Evolutionary conservation across 2,329 filamentous ascomycete species (phyloP).

Genomic region (Pseudocercospora fijiensis): DNA sequence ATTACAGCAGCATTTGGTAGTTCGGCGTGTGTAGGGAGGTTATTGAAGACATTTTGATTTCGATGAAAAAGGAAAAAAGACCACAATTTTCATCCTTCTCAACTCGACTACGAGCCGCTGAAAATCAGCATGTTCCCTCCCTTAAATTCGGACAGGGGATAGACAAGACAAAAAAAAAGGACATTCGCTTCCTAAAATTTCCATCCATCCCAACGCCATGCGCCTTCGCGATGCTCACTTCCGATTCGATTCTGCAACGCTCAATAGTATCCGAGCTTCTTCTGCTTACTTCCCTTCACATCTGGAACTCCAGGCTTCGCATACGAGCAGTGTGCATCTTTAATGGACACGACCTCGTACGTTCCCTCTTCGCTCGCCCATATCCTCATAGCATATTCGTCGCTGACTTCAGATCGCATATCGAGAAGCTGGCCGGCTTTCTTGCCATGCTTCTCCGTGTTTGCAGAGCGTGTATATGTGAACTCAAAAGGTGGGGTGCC

Average conservation of each 20-base stretch:
- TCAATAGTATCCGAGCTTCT: constrained; percentile 39
- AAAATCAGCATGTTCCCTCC: not conserved
- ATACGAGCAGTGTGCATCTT: constrained; percentile 88
- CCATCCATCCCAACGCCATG: not conserved
- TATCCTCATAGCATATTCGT: constrained; percentile 77
- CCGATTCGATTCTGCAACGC: not conserved
- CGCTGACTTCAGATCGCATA: constrained; percentile 81
- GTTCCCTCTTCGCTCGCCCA: constrained; percentile 90
- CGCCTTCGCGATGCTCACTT: constrained; percentile 5
- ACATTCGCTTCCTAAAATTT: not conserved
- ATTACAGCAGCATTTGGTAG: constrained; percentile 38
- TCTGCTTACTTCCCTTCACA: constrained; percentile 30
- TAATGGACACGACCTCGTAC: constrained; percentile 95
- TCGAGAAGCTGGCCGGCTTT: constrained; percentile 79
- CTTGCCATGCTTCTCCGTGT: constrained; percentile 60
- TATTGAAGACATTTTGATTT: constrained; percentile 19
- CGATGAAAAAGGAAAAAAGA: not conserved
- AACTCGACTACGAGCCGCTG: too few species aligned
- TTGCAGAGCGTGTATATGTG: constrained; percentile 89
- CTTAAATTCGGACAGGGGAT: too few species aligned
- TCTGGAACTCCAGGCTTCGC: constrained; percentile 63
- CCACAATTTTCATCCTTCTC: not conserved
- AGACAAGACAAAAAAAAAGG: not conserved
- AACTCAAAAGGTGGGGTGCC: constrained; percentile 97
- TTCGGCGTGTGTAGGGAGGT: constrained; percentile 26